Evolutionary conservation across 257 asterid species (phyloP).

Genomic region (Fraxinus excelsior): DNA sequence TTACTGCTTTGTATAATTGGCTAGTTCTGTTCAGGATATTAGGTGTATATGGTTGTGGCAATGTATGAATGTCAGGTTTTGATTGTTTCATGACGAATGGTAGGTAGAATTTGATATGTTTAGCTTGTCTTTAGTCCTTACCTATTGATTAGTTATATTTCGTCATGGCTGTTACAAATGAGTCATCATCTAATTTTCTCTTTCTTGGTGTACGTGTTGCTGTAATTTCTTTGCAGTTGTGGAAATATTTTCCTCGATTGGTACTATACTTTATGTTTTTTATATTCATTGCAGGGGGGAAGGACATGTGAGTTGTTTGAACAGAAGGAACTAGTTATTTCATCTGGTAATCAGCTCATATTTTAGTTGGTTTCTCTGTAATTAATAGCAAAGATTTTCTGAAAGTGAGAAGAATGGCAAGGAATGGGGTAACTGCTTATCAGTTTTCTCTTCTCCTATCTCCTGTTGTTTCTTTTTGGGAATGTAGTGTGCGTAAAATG

Average conservation of each 20-base stretch:
- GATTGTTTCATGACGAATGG: slow-evolving; percentile 14
- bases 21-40: slow-evolving; percentile 3
- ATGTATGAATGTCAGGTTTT: neutral
- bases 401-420: slow-evolving; percentile 55
- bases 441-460: slow-evolving; percentile 72
- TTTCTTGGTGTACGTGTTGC: neutral
- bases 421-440: slow-evolving; percentile 45
- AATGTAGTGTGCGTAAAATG: slow-evolving; percentile 87
- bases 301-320: slow-evolving; percentile 66
- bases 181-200: neutral
- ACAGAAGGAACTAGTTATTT: slow-evolving; percentile 27
- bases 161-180: neutral
- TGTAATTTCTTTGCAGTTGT: neutral
- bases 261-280: slow-evolving; percentile 15
- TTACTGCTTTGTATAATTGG: neutral
- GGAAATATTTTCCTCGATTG: neutral
- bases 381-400: slow-evolving; percentile 49
- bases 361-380: slow-evolving; percentile 19
- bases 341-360: slow-evolving; percentile 28
- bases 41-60: neutral
- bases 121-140: neutral
- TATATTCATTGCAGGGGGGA: slow-evolving; percentile 51
- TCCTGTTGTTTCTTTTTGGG: slow-evolving; percentile 92
- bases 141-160: neutral
- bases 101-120: neutral